Conservation (phyloP, 768 basidiomycete species). For the Suillus luteus region DNA sequence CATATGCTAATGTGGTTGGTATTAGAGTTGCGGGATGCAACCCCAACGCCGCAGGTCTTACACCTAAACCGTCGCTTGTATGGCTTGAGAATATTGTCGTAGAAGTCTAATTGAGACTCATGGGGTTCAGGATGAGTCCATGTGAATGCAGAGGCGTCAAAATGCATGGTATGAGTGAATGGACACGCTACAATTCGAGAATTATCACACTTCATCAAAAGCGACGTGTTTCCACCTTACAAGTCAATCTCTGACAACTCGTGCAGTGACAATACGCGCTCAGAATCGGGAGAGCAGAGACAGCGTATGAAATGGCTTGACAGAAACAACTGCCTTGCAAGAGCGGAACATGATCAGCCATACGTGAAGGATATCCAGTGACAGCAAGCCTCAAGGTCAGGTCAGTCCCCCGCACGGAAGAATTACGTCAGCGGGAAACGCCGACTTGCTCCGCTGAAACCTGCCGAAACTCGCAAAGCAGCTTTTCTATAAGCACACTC, state of each 20-base stretch:
- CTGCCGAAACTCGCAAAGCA: constrained; percentile 21
- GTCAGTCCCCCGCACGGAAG: not conserved
- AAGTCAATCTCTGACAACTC: constrained; percentile 62
- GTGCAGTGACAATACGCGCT: constrained; percentile 74
- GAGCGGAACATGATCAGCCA: constrained; percentile 14
- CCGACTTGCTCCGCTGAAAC: constrained; percentile 32
- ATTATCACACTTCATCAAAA: constrained; percentile 12
- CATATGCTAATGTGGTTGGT: constrained; percentile 56
- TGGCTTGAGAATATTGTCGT: constrained; percentile 49
- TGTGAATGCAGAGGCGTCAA: constrained; percentile 47
- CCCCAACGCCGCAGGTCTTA: constrained; percentile 55
- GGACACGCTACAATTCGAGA: constrained; percentile 48
- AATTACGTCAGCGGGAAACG: constrained; percentile 33
- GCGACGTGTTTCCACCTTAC: constrained; percentile 32
- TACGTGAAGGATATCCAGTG: not conserved
- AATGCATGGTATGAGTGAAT: constrained; percentile 64
- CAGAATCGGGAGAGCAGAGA: constrained; percentile 49
- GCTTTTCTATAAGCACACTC: constrained; percentile 14
- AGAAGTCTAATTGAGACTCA: constrained; percentile 44
- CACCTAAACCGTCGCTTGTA: constrained; percentile 68
- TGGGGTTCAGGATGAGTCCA: constrained; percentile 52
- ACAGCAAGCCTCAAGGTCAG: too few relatives aligned
- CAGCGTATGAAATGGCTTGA: constrained; percentile 48
- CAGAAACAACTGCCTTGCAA: constrained; percentile 63
- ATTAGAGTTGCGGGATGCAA: constrained; percentile 55